Evolutionary conservation across 2,329 filamentous ascomycete species (phyloP).

Genomic region (Mollisia scopiformis): DNA sequence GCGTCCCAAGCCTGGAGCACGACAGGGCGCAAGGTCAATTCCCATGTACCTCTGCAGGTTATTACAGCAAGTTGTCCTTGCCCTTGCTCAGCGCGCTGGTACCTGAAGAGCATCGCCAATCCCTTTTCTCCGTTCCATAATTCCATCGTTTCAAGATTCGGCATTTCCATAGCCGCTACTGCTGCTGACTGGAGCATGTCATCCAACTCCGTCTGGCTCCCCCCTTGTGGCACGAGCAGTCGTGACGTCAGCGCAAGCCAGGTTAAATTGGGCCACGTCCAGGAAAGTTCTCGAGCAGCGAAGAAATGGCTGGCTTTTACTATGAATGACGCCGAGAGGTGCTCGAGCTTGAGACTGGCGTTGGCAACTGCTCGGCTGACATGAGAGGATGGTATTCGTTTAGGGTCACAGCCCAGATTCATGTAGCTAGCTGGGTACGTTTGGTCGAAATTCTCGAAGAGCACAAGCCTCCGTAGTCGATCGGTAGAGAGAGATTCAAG

Average conservation of each 20-base stretch:
- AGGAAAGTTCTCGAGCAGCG: conserved; percentile 23
- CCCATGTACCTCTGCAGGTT: conserved; percentile 32
- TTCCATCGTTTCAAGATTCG: conserved; percentile 28
- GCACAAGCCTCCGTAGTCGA: conserved; percentile 34
- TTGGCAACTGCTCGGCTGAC: conserved; percentile 20
- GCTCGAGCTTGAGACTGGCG: conserved; percentile 24
- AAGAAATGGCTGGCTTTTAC: conserved; percentile 29
- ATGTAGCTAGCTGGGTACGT: conserved; percentile 29
- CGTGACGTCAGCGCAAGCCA: conserved; percentile 26
- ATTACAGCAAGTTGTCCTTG: conserved; percentile 22
- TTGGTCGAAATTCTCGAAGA: conserved; percentile 43
- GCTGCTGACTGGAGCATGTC: conserved; percentile 22
- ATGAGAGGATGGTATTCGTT: conserved; percentile 29
- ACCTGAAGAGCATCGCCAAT: conserved; percentile 25
- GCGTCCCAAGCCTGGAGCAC: conserved; percentile 28
- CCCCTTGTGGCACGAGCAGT: conserved; percentile 32
- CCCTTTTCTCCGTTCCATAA: conserved; percentile 28
- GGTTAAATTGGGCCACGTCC: conserved; percentile 26
- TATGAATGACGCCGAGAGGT: conserved; percentile 26
- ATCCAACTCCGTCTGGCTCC: conserved; percentile 15
- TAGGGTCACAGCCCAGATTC: conserved; percentile 18
- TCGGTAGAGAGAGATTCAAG: conserved; percentile 33
- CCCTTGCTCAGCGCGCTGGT: conserved; percentile 17
- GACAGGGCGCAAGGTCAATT: conserved; percentile 25
- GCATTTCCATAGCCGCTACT: conserved; percentile 27